Evolutionary conservation across 768 basidiomycete genomes (phyloP).

Genomic region (Tricholoma flavovirens): DNA sequence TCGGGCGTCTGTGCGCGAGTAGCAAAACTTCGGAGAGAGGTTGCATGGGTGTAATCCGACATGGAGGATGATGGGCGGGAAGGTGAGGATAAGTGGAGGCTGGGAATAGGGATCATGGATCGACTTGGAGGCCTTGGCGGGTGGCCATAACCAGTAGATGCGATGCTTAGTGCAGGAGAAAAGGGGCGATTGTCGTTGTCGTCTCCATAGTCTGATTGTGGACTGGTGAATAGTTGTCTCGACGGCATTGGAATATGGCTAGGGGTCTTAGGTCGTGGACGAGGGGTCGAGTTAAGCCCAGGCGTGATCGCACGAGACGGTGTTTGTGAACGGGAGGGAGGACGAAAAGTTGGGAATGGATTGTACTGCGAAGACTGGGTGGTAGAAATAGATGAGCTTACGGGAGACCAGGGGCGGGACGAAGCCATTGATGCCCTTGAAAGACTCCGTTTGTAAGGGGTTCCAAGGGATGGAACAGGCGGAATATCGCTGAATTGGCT

Average conservation of each 20-base stretch:
- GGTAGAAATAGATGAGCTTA: constrained; percentile 66
- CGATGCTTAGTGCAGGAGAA: constrained; percentile 48
- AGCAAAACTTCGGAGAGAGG: constrained; percentile 37
- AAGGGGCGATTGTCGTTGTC: constrained; percentile 49
- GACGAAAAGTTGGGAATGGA: constrained; percentile 35
- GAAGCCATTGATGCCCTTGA: constrained; percentile 74
- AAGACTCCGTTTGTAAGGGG: constrained; percentile 55
- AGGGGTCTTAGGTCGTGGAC: constrained; percentile 73
- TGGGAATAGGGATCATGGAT: constrained; percentile 80
- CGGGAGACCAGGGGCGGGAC: constrained; percentile 76
- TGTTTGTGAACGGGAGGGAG: constrained; percentile 58
- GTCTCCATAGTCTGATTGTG: constrained; percentile 22
- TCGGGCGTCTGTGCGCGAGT: constrained; percentile 69
- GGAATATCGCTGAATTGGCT: constrained; percentile 30
- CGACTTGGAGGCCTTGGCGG: constrained; percentile 74
- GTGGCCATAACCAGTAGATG: constrained; percentile 40
- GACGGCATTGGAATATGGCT: constrained; percentile 71
- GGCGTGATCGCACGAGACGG: constrained; percentile 40
- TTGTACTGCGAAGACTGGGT: constrained; percentile 47
- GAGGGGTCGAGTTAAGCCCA: constrained; percentile 41
- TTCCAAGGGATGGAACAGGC: constrained; percentile 41
- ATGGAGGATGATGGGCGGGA: constrained; percentile 69
- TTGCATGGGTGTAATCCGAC: constrained; percentile 55
- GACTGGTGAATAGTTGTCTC: constrained; percentile 32
- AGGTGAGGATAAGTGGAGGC: constrained; percentile 59